phyloP scores from a whole-genome alignment of 257 asterid species.

The Nicotiana attenuata region DNA sequence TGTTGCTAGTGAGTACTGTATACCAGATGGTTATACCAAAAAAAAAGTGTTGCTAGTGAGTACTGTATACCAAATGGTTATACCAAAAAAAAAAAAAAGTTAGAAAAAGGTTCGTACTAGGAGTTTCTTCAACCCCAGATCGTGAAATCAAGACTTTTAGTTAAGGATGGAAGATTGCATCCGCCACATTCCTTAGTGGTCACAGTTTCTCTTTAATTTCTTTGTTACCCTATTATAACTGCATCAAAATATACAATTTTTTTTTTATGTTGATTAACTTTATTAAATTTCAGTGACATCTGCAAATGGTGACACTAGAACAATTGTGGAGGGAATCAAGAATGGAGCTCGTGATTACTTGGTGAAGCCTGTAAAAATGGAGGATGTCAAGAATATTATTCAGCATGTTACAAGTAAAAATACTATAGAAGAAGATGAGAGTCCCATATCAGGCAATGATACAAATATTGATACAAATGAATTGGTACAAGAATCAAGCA shows the following conservation, averaged over 20 bases:
- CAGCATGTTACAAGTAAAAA: conserved; percentile 8
- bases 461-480: not conserved
- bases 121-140: not conserved
- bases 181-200: not conserved
- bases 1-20: too few species aligned
- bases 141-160: not conserved
- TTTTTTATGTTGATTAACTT: not conserved
- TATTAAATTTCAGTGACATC: conserved; percentile 8
- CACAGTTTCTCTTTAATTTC: not conserved
- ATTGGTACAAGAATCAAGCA: not conserved
- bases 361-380: conserved; percentile 12
- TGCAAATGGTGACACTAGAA: not conserved
- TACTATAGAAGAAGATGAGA: not conserved
- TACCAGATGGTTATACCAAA: too few species aligned
- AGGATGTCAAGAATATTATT: conserved; percentile 13
- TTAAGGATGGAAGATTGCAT: not conserved
- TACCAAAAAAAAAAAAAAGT: too few species aligned
- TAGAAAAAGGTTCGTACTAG: not conserved
- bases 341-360: conserved; percentile 14
- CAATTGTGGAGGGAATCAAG: not conserved
- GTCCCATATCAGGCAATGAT: not conserved
- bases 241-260: not conserved
- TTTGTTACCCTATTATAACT: not conserved
- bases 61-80: too few species aligned
- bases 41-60: too few species aligned